These are phyloP conservation scores for Xylaria sp. DNA, from an alignment of 2,329 filamentous ascomycete species.

Conservation along the genomic window DNA sequence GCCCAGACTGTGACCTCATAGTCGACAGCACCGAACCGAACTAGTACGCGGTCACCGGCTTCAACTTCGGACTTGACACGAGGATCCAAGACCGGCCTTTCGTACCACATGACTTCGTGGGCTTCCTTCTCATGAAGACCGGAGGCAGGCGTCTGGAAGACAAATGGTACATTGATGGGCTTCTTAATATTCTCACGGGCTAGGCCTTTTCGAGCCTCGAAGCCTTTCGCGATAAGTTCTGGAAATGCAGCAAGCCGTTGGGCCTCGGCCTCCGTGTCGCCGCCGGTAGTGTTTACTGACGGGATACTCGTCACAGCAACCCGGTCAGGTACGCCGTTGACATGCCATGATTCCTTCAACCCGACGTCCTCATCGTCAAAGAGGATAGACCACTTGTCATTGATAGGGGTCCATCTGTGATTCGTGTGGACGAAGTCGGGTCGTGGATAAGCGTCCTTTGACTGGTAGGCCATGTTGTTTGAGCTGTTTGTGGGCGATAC, in stretches of 20 bases:
- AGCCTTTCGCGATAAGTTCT: conserved; percentile 44
- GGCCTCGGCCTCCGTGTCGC: conserved; percentile 35
- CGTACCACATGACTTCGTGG: conserved; percentile 65
- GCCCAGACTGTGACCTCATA: conserved; percentile 56
- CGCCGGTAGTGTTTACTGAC: conserved; percentile 14
- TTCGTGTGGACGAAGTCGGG: conserved; percentile 56
- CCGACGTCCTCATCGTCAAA: conserved; percentile 62
- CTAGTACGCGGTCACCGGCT: conserved; percentile 40
- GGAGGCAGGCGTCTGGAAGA: conserved; percentile 59
- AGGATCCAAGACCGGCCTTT: conserved; percentile 47
- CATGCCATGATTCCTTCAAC: conserved; percentile 48
- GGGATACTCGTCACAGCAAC: conserved; percentile 28
- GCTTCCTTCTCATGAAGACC: conserved; percentile 56
- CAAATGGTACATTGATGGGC: conserved; percentile 58
- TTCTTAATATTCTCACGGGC: conserved; percentile 39
- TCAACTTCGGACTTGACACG: conserved; percentile 40
- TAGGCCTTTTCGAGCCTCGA: conserved; percentile 30
- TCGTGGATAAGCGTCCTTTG: conserved; percentile 49
- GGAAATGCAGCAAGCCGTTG: conserved; percentile 47
- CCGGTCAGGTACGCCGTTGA: conserved; percentile 43
- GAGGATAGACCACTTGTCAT: conserved; percentile 58
- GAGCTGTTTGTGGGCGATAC: background rate
- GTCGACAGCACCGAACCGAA: conserved; percentile 57
- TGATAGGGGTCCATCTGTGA: conserved; percentile 55
- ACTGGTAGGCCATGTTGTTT: conserved; percentile 28